Evolutionary conservation across 768 basidiomycete genomes (phyloP), one percentile per base, ranked within the genome.

Genomic region (Tricholoma matsutake): DNA sequence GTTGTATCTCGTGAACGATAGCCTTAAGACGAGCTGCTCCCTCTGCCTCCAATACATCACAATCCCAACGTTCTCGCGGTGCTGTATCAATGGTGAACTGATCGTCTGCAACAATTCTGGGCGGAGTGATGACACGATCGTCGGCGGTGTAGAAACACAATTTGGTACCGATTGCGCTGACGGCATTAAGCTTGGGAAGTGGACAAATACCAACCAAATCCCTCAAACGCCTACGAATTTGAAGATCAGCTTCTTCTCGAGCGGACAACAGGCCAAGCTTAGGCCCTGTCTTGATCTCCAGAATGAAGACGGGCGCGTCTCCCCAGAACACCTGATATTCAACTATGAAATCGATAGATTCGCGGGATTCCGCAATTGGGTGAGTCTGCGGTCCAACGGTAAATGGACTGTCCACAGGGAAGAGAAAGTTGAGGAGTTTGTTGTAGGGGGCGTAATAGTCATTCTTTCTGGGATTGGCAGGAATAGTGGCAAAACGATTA

Each of bases 351-450:
- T n/a, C n/a, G n/a, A n/a, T n/a, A n/a, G n/a, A n/a, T 39, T 60
- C 31, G 18, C 43, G 18, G 18, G 67, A 65, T 16, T 61, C 62
- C 11, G 65, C 60, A 4, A 58, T 59, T 13, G 65, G 68, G 28
- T 67, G 73, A n/a, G 39, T 57, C 39, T 68, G 61, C 2, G 75
- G 73, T 18, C 65, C 64, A 57, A 75, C 74, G 4, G 71, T 69
- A 62, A 72, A 76, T 13, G 71, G 68, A 2, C 71, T 69, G 57
- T 74, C 71, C 25, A 68, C 65, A 20, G 74, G 73, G 63, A 76
- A 77, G 34, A 76, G 71, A 2, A 69, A 71, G 64, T 73, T 68
- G n/a, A 76, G 62, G 11, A 77, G 71, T 56, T 76, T 76, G 66
- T 76, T 77, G 64, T 74, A 76, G 2, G 74, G 60, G 13, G 63